phyloP scores from a whole-genome alignment of 1,139 yeast species.

The Lodderomyces beijingensis region DNA sequence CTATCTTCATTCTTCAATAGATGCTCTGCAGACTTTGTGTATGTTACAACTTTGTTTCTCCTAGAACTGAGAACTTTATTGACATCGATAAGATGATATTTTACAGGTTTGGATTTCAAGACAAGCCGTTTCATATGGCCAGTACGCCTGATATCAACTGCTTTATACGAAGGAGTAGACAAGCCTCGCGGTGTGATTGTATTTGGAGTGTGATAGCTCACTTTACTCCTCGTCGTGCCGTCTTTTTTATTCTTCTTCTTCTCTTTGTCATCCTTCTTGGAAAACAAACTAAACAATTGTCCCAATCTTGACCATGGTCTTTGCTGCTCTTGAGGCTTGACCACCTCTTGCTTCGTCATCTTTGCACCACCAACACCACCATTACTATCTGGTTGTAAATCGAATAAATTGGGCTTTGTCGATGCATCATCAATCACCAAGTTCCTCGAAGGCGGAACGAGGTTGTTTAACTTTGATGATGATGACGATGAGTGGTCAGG shows the following conservation, averaged over 20 bases:
- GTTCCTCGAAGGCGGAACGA: slow-evolving; percentile 4
- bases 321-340: neutral
- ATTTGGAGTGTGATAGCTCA: neutral
- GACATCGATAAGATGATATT: slow-evolving; percentile 42
- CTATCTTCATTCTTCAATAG: slow-evolving; percentile 14
- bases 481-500: neutral
- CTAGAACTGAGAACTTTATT: slow-evolving; percentile 37
- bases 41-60: slow-evolving; percentile 27
- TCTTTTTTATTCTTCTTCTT: neutral
- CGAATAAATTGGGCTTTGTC: neutral
- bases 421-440: neutral
- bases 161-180: slow-evolving; percentile 13
- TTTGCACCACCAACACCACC: neutral
- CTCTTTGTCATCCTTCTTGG: neutral
- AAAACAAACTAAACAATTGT: slow-evolving; percentile 13
- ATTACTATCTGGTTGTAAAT: neutral
- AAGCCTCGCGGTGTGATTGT: slow-evolving; percentile 13
- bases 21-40: slow-evolving; percentile 15
- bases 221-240: neutral
- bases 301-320: slow-evolving; percentile 26
- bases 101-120: slow-evolving; percentile 39
- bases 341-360: neutral
- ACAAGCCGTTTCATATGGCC: slow-evolving; percentile 32
- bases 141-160: slow-evolving; percentile 15
- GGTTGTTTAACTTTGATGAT: slow-evolving; percentile 6